These are phyloP conservation scores for Trichoderma polysporum DNA, from an alignment of 2,329 filamentous ascomycete species.

Conservation along the genomic window DNA sequence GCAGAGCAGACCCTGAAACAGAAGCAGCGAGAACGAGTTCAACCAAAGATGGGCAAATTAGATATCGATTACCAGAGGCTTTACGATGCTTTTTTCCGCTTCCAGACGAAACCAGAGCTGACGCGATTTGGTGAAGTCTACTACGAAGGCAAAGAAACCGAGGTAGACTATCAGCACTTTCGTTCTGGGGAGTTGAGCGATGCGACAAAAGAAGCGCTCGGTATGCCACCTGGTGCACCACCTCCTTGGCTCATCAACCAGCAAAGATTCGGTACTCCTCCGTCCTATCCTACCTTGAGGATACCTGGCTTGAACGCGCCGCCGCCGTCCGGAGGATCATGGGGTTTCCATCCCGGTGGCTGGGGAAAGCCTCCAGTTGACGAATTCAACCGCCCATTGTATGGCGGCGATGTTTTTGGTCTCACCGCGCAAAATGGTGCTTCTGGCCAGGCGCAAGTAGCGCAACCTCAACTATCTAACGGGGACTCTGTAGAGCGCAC, in stretches of 20 bases:
- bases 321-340: conserved; percentile 81
- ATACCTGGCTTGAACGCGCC: conserved; percentile 93
- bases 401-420: conserved; percentile 93
- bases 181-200: conserved; percentile 88
- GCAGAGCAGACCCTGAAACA: conserved; percentile 89
- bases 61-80: conserved; percentile 99
- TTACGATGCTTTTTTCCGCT: conserved; percentile 97
- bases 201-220: conserved; percentile 85
- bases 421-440: conserved; percentile 53
- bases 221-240: conserved; percentile 88
- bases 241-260: conserved; percentile 98
- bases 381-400: conserved; percentile 86
- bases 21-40: conserved; percentile 90
- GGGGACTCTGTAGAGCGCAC: conserved; percentile 83
- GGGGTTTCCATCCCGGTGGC: conserved; percentile 93
- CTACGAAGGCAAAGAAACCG: conserved; percentile 97
- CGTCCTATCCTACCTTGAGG: conserved; percentile 92
- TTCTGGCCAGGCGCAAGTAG: conserved; percentile 38
- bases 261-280: conserved; percentile 88
- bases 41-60: conserved; percentile 93
- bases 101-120: conserved; percentile 92
- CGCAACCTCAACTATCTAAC: conserved; percentile 42
- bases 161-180: conserved; percentile 89
- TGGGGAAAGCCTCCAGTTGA: conserved; percentile 96
- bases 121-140: conserved; percentile 98